phyloP scores from a whole-genome alignment of 805 yeast genomes.

The Pichia eremophila region DNA sequence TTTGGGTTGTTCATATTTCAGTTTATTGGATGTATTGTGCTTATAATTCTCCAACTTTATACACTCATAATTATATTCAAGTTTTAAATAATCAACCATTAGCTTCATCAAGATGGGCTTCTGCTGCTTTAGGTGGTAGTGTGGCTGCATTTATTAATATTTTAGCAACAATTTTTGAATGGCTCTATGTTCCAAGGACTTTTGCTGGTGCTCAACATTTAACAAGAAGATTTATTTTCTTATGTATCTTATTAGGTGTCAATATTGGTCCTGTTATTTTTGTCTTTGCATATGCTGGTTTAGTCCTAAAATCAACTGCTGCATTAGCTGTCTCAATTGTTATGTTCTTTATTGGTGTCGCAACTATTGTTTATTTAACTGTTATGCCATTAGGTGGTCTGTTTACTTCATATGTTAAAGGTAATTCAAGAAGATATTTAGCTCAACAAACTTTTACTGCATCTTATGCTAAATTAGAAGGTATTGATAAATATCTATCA shows the following conservation, averaged over 20 bases:
- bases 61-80: slow-evolving; percentile 81
- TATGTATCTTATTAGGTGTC: slow-evolving; percentile 52
- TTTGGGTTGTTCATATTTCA: slow-evolving; percentile 90
- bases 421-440: slow-evolving; percentile 76
- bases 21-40: slow-evolving; percentile 93
- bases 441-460: slow-evolving; percentile 96
- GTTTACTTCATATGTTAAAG: slow-evolving; percentile 86
- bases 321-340: slow-evolving; percentile 77
- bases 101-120: slow-evolving; percentile 86
- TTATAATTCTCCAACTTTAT: slow-evolving; percentile 83
- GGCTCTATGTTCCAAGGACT: slow-evolving; percentile 93
- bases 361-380: slow-evolving; percentile 77
- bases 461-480: slow-evolving; percentile 67
- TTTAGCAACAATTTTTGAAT: slow-evolving; percentile 81
- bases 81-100: slow-evolving; percentile 78
- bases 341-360: slow-evolving; percentile 80
- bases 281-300: slow-evolving; percentile 72
- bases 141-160: slow-evolving; percentile 77
- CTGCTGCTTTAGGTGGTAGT: slow-evolving; percentile 87
- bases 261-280: slow-evolving; percentile 85
- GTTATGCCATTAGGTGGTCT: slow-evolving; percentile 95
- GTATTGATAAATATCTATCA: slow-evolving; percentile 94
- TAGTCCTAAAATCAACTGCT: slow-evolving; percentile 54
- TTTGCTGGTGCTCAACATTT: slow-evolving; percentile 99
- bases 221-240: slow-evolving; percentile 74